Evolutionary conservation across 495 filamentous ascomycete species (phyloP), one percentile per base, ranked within the genome.

Genomic region (Xylaria nigripes): DNA sequence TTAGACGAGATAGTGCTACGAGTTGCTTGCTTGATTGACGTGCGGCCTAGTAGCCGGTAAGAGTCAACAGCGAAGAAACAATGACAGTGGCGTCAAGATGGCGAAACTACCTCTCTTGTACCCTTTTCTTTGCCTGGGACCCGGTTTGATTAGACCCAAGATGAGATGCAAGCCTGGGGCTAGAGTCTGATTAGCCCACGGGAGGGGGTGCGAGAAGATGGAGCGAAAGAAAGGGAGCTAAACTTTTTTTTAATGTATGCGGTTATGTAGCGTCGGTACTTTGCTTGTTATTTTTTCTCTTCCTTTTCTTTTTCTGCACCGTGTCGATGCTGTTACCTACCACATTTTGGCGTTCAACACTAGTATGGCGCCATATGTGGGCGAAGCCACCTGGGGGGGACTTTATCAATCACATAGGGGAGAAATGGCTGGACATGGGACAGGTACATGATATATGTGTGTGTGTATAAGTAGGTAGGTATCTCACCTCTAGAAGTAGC

Each of bases 81-180:
- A 50, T 36, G 54, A 45, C 21, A 56, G 59, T 61, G 57, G 64
- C 59, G 61, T 61, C 36, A 59, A 52, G 55, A 56, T 59, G 45
- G 44, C 55, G 43, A 59, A 56, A 62, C 48, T 58, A 49, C 60
- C 48, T 51, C 43, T 50, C 38, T 57, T 51, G 40, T 51, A 51
- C 30, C 30, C 45, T 52, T 59, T 45, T 59, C 51, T 25, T 40
- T 40, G 36, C 42, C 44, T 38, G 15, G 45, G 54, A 54, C 23
- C 52, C 50, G 22, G 52, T 41, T 50, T 64, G 46, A 52, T 66
- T 62, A 67, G 64, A 60, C 57, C 21, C 27, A 38, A 49, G 45
- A 36, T 50, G 7, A 44, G 9, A 45, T 48, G 46, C 13, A 41
- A 45, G 45, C 44, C 24, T 40, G 45, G 53, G 25, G 29, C 15